These are phyloP conservation scores for Phylloporus scabripes DNA, from an alignment of 768 basidiomycete species.

Conservation along the genomic window DNA sequence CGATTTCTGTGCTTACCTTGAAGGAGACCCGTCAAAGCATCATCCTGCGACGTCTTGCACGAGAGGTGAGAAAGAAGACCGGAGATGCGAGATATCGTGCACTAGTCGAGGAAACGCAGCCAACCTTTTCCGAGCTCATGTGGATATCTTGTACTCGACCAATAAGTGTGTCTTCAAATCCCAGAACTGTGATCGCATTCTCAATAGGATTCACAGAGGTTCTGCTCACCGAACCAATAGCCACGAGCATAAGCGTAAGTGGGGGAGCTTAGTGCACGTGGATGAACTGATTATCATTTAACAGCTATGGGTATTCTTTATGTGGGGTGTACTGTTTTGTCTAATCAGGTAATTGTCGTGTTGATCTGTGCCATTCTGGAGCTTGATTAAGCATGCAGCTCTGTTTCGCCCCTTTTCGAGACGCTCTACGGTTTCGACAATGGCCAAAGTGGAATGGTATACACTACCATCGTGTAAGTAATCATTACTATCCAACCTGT, in stretches of 20 bases:
- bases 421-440: conserved; percentile 53
- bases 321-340: conserved; percentile 69
- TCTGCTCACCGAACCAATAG: conserved; percentile 53
- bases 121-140: conserved; percentile 50
- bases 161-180: conserved; percentile 44
- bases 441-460: conserved; percentile 57
- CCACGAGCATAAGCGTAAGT: conserved; percentile 64
- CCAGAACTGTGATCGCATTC: neutral
- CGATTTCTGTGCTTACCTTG: conserved; percentile 50
- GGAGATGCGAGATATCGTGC: conserved; percentile 61
- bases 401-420: conserved; percentile 50
- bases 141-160: conserved; percentile 66
- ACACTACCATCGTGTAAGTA: conserved; percentile 50
- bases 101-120: conserved; percentile 56
- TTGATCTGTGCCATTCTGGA: neutral
- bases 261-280: neutral
- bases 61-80: conserved; percentile 56
- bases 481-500: neutral
- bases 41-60: conserved; percentile 59
- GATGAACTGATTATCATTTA: neutral
- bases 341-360: conserved; percentile 44
- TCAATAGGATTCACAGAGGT: conserved; percentile 8
- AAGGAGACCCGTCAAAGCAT: conserved; percentile 69
- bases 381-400: conserved; percentile 33
- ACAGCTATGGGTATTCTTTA: conserved; percentile 62